phyloP scores from a whole-genome alignment of 2,329 filamentous ascomycete genomes.

The Colletotrichum musae region DNA sequence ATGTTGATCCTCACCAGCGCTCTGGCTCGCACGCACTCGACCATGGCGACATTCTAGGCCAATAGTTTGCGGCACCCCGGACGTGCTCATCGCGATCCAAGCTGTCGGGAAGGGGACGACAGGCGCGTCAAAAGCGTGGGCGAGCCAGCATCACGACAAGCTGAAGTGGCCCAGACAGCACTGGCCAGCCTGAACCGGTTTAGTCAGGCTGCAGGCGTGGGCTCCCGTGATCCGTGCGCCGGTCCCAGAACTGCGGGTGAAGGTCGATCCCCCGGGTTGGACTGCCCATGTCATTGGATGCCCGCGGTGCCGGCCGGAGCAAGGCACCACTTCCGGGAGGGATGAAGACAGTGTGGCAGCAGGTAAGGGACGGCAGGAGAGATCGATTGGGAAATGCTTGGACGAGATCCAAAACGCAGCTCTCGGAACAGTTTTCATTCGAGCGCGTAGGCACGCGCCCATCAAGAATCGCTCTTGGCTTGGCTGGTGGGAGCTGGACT shows the following conservation, averaged over 20 bases:
- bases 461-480: neutral
- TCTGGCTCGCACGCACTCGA: neutral
- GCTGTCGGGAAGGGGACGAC: slow-evolving; percentile 33
- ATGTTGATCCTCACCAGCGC: neutral
- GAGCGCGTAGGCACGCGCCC: neutral
- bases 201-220: slow-evolving; percentile 30
- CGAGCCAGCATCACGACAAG: slow-evolving; percentile 17
- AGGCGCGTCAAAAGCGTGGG: slow-evolving; percentile 21
- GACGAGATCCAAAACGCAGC: neutral
- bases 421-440: neutral
- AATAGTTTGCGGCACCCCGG: slow-evolving; percentile 14
- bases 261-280: slow-evolving; percentile 40
- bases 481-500: neutral
- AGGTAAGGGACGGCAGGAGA: slow-evolving; percentile 15
- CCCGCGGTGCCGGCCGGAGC: slow-evolving; percentile 10
- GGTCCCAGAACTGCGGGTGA: slow-evolving; percentile 40
- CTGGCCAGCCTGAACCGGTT: slow-evolving; percentile 28
- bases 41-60: neutral
- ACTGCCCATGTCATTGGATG: slow-evolving; percentile 20
- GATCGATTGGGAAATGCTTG: neutral
- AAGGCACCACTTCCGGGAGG: slow-evolving; percentile 17
- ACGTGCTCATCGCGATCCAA: slow-evolving; percentile 26
- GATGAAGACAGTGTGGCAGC: slow-evolving; percentile 13
- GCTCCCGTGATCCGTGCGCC: slow-evolving; percentile 33
- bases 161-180: slow-evolving; percentile 29